phyloP scores from a whole-genome alignment of 768 basidiomycete genomes.

The Tulasnella sp. region DNA sequence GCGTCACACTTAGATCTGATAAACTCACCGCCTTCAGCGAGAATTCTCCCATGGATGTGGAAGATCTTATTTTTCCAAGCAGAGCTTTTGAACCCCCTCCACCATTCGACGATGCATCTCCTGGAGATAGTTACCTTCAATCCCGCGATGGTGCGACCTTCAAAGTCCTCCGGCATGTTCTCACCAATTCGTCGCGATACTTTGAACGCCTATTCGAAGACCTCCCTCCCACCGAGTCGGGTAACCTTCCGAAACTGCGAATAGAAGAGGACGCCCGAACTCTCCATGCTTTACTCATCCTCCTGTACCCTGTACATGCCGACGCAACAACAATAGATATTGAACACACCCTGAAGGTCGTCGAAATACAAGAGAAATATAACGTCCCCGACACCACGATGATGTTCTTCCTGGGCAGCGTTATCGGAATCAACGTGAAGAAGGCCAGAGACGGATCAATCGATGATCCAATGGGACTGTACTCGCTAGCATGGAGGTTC shows the following conservation, averaged over 20 bases:
- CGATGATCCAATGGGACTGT: conserved; percentile 22
- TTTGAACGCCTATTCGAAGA: not conserved
- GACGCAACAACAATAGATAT: not conserved
- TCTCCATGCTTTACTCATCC: not conserved
- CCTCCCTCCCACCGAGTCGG: not conserved
- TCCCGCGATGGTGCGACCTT: not conserved
- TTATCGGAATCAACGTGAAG: not conserved
- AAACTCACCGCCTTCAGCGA: not conserved
- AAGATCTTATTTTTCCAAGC: not conserved
- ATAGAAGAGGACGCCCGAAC: not conserved
- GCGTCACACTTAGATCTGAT: not conserved
- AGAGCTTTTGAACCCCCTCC: not conserved
- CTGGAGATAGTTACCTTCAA: not conserved
- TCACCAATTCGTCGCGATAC: not conserved
- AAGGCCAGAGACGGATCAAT: not conserved
- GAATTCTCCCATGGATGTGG: not conserved
- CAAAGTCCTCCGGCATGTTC: conserved; percentile 9
- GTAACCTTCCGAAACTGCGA: not conserved
- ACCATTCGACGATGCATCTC: not conserved
- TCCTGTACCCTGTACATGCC: conserved; percentile 1
- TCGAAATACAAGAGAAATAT: not conserved
- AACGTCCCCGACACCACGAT: not conserved
- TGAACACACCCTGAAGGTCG: not conserved
- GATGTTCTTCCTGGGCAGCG: not conserved
- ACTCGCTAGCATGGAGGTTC: conserved; percentile 10